These are phyloP conservation scores for Avena insularis DNA, from an alignment of 176 grass and related monocot species.

Conservation along the genomic window DNA sequence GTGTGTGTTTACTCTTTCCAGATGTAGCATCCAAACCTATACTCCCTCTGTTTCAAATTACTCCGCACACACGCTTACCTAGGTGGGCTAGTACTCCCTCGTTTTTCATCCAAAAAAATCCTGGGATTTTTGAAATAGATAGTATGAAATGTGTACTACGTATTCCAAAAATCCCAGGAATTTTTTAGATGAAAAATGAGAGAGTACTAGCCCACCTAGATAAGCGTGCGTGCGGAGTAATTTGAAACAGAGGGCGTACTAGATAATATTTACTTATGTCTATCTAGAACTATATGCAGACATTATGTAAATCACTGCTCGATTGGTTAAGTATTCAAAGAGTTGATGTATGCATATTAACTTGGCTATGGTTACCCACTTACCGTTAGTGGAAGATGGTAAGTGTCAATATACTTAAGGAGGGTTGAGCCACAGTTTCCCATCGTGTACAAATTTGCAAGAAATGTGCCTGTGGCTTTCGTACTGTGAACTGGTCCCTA, in stretches of 20 bases:
- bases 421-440: not conserved
- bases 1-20: not conserved
- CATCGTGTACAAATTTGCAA: constrained; percentile 9
- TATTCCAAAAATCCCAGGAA: no score
- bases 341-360: not conserved
- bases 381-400: not conserved
- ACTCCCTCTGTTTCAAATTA: no score
- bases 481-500: not conserved
- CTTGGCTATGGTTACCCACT: not conserved
- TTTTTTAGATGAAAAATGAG: no score
- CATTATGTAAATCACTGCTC: not conserved
- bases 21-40: not conserved
- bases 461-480: not conserved
- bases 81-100: no score
- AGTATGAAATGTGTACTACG: no score
- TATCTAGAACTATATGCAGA: not conserved
- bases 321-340: not conserved
- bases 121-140: no score
- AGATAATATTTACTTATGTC: not conserved
- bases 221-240: no score
- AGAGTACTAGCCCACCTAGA: no score
- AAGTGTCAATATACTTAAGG: not conserved
- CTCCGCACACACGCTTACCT: no score
- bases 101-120: no score
- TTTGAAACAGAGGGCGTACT: not conserved